A percentile compares a stretch with the other conserved stretches of the same genome.
These are phyloP conservation scores for Salvia hispanica DNA, from an alignment of 257 asterid genomes.

Conservation along the genomic window DNA sequence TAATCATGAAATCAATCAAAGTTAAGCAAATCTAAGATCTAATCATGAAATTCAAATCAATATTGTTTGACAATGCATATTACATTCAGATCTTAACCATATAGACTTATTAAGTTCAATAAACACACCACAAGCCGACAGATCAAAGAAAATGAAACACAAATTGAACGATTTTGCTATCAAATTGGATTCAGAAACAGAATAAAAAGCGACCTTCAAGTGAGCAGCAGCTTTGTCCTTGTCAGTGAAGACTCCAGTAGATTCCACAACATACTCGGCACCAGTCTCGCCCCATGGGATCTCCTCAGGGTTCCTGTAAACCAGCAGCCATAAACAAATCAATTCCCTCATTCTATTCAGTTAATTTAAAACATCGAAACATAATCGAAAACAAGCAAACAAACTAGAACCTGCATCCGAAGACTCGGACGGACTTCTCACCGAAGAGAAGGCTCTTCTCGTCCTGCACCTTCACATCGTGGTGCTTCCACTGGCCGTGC, in stretches of 20 bases:
- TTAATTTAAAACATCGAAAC: background rate
- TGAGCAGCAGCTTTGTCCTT: slow-evolving; percentile 87
- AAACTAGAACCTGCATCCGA: slow-evolving; percentile 38
- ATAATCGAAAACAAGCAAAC: background rate
- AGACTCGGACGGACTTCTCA: slow-evolving; percentile 55
- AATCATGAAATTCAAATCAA: background rate
- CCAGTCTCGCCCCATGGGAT: slow-evolving; percentile 77
- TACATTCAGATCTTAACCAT: background rate
- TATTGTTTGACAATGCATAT: background rate
- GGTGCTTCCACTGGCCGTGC: slow-evolving; percentile 82
- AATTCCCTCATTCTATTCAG: background rate
- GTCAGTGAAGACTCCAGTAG: slow-evolving; percentile 86
- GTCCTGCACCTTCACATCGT: slow-evolving; percentile 69
- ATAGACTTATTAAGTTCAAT: background rate
- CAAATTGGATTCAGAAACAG: background rate
- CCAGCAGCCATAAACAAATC: background rate
- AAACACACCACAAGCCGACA: too few relatives aligned
- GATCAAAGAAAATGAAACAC: background rate
- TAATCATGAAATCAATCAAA: background rate
- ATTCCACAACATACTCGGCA: slow-evolving; percentile 74
- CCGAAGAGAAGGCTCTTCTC: slow-evolving; percentile 81
- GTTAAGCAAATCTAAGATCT: background rate
- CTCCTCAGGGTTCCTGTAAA: slow-evolving; percentile 74
- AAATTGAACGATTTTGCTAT: background rate
- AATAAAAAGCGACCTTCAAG: slow-evolving; percentile 55